Evolutionary conservation across 208 protist species (phyloP).

Genomic region (Trypanosoma brucei): DNA sequence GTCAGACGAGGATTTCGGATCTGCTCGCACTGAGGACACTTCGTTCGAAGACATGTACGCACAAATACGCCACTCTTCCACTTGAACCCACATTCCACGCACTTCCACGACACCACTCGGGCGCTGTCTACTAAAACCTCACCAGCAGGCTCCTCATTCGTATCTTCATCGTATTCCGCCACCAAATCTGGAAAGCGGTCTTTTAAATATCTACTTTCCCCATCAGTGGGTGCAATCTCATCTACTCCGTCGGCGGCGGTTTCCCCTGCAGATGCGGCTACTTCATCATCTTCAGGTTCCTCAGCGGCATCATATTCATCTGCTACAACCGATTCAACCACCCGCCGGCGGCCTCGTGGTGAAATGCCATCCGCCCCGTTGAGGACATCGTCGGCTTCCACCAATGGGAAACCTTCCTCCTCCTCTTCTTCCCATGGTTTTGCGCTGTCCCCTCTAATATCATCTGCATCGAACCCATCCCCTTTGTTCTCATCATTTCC

Average conservation of each 20-base stretch:
- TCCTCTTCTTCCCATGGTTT: constrained; percentile 10
- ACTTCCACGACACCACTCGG: constrained; percentile 52
- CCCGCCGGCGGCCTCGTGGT: too few species aligned
- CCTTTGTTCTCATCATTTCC: background rate
- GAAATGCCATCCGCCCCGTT: too few species aligned
- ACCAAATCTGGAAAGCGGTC: constrained; percentile 53
- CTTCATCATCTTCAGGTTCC: constrained; percentile 9
- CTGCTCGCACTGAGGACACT: constrained; percentile 53
- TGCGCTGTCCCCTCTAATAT: constrained; percentile 14
- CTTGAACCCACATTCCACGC: constrained; percentile 34
- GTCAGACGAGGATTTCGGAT: constrained; percentile 28
- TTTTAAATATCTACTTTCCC: constrained; percentile 42
- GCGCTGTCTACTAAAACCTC: constrained; percentile 43
- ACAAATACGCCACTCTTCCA: constrained; percentile 74
- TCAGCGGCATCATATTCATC: constrained; percentile 2
- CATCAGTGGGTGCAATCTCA: constrained; percentile 4
- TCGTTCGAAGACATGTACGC: constrained; percentile 58
- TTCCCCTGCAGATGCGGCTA: background rate
- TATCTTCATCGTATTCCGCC: constrained; percentile 52
- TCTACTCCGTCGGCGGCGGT: background rate
- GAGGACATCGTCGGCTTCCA: too few species aligned
- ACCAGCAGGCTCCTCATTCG: constrained; percentile 33
- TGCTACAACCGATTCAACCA: background rate
- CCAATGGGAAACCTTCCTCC: background rate
- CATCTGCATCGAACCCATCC: constrained; percentile 16